Conservation (phyloP, 352 stramenopile species). For the Phytophthora lateralis region DNA sequence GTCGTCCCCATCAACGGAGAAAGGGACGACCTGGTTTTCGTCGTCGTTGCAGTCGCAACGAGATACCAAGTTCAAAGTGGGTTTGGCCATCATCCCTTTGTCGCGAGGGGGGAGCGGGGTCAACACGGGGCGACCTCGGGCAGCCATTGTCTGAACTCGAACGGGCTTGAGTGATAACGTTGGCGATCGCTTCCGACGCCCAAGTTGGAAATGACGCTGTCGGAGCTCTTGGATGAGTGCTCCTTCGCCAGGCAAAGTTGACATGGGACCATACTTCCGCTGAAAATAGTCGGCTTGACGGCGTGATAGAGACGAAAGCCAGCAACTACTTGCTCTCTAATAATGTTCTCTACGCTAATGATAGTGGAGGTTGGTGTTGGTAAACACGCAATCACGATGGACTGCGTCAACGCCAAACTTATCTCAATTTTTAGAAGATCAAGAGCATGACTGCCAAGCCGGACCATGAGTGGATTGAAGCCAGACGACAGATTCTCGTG, state of each 20-base stretch:
- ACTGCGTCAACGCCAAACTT: not conserved
- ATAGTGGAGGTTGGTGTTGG: constrained; percentile 14
- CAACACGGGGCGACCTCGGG: constrained; percentile 23
- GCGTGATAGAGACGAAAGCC: not conserved
- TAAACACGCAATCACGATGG: not conserved
- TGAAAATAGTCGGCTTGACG: constrained; percentile 25
- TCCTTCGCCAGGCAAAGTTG: not conserved
- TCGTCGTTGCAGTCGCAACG: constrained; percentile 26
- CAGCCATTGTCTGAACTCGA: constrained; percentile 11
- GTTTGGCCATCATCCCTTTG: constrained; percentile 12
- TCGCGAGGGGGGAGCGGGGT: constrained; percentile 24
- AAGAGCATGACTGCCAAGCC: constrained; percentile 9
- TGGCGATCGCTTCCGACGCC: constrained; percentile 3
- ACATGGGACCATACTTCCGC: constrained; percentile 20
- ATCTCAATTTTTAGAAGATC: constrained; percentile 5
- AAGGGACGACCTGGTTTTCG: constrained; percentile 72
- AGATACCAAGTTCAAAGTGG: constrained; percentile 1
- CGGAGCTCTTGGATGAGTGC: constrained; percentile 1
- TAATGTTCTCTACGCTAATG: constrained; percentile 23
- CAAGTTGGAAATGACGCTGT: constrained; percentile 23
- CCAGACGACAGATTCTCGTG: constrained; percentile 44
- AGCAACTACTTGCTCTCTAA: not conserved
- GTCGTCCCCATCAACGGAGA: constrained; percentile 53
- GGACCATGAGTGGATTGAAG: constrained; percentile 41
- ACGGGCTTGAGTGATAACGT: constrained; percentile 7